Base-by-base conservation (phyloP, 2,329 filamentous ascomycete species). In the Phialemoniopsis sp. region DNA sequence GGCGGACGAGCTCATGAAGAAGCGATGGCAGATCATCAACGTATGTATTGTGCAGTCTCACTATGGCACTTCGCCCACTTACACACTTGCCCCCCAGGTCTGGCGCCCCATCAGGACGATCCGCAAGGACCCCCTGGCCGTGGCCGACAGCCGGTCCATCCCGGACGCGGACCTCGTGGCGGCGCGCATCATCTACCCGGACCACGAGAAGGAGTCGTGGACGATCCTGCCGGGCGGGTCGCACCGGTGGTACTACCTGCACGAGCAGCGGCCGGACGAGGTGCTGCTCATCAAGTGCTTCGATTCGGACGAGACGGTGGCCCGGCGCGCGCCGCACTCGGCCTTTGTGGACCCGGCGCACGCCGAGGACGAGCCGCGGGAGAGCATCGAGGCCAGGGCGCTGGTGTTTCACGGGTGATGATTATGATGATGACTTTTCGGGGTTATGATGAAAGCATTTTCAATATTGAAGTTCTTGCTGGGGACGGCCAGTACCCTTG, bases 321-420 rank as follows among this genome's bases (percentile, higher is more conserved):
- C 73, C 7, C 65, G 73, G 3, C 57, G 74, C 14, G 67, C 72
- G 14, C 70, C 74, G 26, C 76, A 80, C 49, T 68, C 66, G 21
- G 72, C 75, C 0, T 79, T 80, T 58, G 61, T 63, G 36, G 67
- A 78, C 49, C 57, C 63, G 2, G 66, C 19, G 8, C 43, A 54
- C 37, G 62, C 60, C 33, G 52, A 58, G 5, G 58, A 59, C 41
- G 50, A 57, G 38, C 52, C 60, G 28, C 60, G 75, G 43, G 67
- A 77, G 60, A 80, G 75, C 55, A 73, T 80, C 44, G 77, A 80
- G 56, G 61, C 78, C 5, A 53, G 76, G 43, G 63, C 67, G 3
- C 56, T 78, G 48, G 68, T 78, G 3, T 76, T 78, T 41, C 68
- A 73, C 49, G 51, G 21, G 21, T 26, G 21, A 26, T 26, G n/a